Evolutionary conservation across 2,329 filamentous ascomycete species (phyloP).

Genomic region (Claviceps digitariae): DNA sequence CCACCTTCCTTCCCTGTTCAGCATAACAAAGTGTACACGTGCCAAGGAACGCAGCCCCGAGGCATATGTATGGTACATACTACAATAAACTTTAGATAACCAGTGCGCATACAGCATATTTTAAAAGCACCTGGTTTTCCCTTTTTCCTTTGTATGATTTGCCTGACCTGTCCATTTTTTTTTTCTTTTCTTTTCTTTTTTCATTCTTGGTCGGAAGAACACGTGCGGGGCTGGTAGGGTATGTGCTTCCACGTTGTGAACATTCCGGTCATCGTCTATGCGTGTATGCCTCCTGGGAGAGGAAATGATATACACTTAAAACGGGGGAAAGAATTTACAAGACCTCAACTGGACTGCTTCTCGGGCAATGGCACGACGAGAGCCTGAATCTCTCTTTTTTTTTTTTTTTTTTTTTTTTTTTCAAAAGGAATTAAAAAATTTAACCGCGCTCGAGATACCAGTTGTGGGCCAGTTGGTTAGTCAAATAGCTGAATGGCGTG

Average conservation of each 20-base stretch:
- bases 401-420: too few species aligned
- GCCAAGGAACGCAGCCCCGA: neutral
- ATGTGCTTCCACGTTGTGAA: neutral
- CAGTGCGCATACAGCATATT: neutral
- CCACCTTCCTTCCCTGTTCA: neutral
- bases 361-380: too few species aligned
- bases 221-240: neutral
- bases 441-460: conserved; percentile 85
- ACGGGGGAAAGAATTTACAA: too few species aligned
- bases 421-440: conserved; percentile 1
- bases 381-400: too few species aligned
- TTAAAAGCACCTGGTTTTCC: neutral
- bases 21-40: neutral
- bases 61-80: neutral
- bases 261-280: neutral
- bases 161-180: neutral
- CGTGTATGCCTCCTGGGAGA: neutral
- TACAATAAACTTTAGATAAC: too few species aligned
- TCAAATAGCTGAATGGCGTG: conserved; percentile 58
- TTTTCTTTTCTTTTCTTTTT: neutral
- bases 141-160: neutral
- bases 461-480: conserved; percentile 74
- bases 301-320: neutral
- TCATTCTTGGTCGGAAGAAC: neutral
- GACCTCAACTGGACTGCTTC: too few species aligned